phyloP scores from a whole-genome alignment of 2,329 filamentous ascomycete genomes.

The Arthroderma sp. region DNA sequence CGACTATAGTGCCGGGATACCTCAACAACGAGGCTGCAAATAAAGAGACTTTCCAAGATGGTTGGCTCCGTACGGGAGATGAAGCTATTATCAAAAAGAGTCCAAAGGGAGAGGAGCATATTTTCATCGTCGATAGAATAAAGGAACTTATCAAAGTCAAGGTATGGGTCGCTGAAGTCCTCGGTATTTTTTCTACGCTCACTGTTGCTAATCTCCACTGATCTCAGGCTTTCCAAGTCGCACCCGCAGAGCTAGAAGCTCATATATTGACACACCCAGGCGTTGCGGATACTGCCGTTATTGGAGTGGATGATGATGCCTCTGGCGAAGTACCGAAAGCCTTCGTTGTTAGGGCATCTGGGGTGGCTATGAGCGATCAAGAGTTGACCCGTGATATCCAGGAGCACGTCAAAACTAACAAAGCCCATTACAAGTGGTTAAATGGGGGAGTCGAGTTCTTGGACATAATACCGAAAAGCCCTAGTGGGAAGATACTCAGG shows the following conservation, averaged over 20 bases:
- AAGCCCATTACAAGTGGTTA: constrained; percentile 32
- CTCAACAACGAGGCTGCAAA: constrained; percentile 67
- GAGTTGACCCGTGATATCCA: constrained; percentile 17
- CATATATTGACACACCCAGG: constrained; percentile 28
- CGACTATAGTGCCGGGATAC: constrained; percentile 62
- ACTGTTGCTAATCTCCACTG: neutral
- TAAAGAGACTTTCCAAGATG: constrained; percentile 49
- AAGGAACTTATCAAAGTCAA: constrained; percentile 20
- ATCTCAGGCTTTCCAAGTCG: constrained; percentile 33
- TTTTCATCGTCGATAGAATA: constrained; percentile 32
- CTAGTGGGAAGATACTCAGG: constrained; percentile 36
- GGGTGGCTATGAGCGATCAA: constrained; percentile 16
- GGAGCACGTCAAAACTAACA: constrained; percentile 17
- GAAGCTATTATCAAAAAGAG: constrained; percentile 10
- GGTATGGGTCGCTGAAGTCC: constrained; percentile 2
- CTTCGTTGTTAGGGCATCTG: constrained; percentile 40
- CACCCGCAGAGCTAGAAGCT: constrained; percentile 37
- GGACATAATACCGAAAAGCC: constrained; percentile 34
- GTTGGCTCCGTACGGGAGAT: constrained; percentile 19
- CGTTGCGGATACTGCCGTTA: constrained; percentile 35
- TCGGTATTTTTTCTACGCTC: neutral
- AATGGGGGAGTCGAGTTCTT: constrained; percentile 34
- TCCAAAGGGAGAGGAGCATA: constrained; percentile 13
- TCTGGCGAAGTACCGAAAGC: constrained; percentile 55
- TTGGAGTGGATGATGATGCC: constrained; percentile 36